Base-by-base conservation (phyloP, 2,329 filamentous ascomycete species). In the Colletotrichum endophyticum region DNA sequence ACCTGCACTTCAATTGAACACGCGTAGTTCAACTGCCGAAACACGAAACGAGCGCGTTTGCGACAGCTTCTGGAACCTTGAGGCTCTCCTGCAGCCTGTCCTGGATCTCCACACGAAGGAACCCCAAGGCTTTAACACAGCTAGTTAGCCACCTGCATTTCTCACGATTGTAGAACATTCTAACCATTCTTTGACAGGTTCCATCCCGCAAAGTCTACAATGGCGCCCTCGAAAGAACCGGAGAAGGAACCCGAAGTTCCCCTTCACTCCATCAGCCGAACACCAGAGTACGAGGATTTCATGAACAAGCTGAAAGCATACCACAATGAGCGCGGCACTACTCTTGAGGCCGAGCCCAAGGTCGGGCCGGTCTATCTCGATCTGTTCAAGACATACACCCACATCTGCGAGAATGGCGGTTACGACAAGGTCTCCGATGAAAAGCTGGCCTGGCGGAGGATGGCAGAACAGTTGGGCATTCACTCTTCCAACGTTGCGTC, bases 351-450 rank as follows among this genome's bases (percentile, higher is more conserved):
- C 34, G 94, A 96, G 83, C 95, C 95, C 68, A 96, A 95, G 86
- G 92, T 98, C 80, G 95, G 95, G 77, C 90, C 91, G 79, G 93
- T 93, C 76, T 92, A 94, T 78, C 90, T 98, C 77, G 94, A 98
- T 81, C 89, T 98, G 32, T 88, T 93, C 82, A 94, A 94, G 81
- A 90, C 98, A 34, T 98, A 95, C 88, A 94, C 94, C 78, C 90
- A 93, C 79, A 94, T 98, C 22, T 90, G 94, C 70, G 91, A 91
- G 27, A 92, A 93, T 80, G 96, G 96, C 70, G 96, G 96, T 75
- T 98, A 98, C 84, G 96, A 98, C 85, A 93, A 94, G 83, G 92
- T 96, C 83, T 96, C 91, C 77, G 93, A 92, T 86, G 92, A 96
- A 84, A 97, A 96, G 87, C 90, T 98, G 78, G 94, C 95, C 68